A percentile compares a stretch with the other conserved stretches of the same genome.
Evolutionary conservation across 257 asterid species (phyloP).

Genomic region (Phtheirospermum japonicum): DNA sequence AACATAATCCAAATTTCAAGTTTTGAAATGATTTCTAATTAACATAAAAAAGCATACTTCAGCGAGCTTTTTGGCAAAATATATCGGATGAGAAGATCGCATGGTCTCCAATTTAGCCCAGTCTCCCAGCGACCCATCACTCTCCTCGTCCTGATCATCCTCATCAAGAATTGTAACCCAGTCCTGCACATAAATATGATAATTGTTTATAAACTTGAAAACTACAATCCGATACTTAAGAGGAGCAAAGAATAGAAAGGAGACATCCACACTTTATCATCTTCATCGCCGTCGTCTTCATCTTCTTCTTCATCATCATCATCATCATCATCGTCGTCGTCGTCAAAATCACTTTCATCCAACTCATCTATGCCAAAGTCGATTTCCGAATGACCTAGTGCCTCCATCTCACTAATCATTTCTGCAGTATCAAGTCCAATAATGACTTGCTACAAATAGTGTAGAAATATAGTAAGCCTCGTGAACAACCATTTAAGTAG

Average conservation of each 20-base stretch:
- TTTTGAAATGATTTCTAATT: constrained; percentile 7
- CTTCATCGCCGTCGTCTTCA: constrained; percentile 44
- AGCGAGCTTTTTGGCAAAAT: constrained; percentile 78
- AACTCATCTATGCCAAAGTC: constrained; percentile 64
- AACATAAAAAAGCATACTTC: constrained; percentile 46
- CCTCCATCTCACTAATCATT: constrained; percentile 75
- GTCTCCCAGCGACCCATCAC: constrained; percentile 82
- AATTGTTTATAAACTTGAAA: constrained; percentile 24
- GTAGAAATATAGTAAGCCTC: constrained; percentile 36
- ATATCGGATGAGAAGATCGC: constrained; percentile 95
- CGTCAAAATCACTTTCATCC: constrained; percentile 70
- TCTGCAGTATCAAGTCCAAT: constrained; percentile 88
- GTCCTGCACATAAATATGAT: constrained; percentile 54
- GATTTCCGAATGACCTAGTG: constrained; percentile 64
- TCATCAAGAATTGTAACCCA: constrained; percentile 88
- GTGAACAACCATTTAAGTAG: constrained; percentile 5
- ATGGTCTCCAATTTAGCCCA: constrained; percentile 96
- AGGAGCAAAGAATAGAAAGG: constrained; percentile 18
- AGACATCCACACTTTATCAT: constrained; percentile 47
- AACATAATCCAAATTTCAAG: constrained; percentile 23
- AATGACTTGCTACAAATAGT: constrained; percentile 80
- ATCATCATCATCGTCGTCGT: constrained; percentile 58
- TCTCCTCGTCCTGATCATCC: constrained; percentile 69
- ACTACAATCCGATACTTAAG: constrained; percentile 21
- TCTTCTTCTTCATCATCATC: constrained; percentile 53